Percentiles rank a stretch among this genome's conserved stretches.
Evolutionary conservation across 768 basidiomycete genomes (phyloP).

Genomic region (Candolleomyces aberdarensis): DNA sequence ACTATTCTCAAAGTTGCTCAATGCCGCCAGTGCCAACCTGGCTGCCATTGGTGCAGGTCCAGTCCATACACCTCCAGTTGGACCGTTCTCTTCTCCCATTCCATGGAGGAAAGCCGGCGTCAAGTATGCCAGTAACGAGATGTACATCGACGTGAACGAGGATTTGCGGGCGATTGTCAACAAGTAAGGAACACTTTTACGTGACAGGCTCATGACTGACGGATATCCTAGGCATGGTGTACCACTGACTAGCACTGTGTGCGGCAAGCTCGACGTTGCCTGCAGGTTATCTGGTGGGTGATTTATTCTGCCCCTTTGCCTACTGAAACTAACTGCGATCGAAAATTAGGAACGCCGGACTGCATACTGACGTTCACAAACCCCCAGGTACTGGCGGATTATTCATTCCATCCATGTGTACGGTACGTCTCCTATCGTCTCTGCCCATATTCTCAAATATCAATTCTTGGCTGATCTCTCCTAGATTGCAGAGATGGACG

Average conservation of each 20-base stretch:
- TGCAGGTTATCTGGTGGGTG: constrained; percentile 69
- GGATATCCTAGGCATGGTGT: constrained; percentile 56
- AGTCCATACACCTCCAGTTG: constrained; percentile 9
- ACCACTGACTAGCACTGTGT: constrained; percentile 62
- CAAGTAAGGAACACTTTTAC: constrained; percentile 40
- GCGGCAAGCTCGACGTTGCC: constrained; percentile 77
- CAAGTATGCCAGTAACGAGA: constrained; percentile 84
- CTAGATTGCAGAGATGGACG: constrained; percentile 76
- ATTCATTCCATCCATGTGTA: constrained; percentile 90
- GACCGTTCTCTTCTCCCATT: constrained; percentile 83
- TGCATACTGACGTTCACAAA: constrained; percentile 75
- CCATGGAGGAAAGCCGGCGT: constrained; percentile 90
- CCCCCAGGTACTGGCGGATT: constrained; percentile 68
- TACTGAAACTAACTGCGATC: constrained; percentile 4
- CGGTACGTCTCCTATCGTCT: constrained; percentile 46
- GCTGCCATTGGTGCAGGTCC: constrained; percentile 26
- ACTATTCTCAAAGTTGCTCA: constrained; percentile 69
- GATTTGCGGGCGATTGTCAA: constrained; percentile 76
- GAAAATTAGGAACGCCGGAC: constrained; percentile 77
- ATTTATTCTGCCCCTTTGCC: neutral
- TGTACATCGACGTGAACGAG: constrained; percentile 90
- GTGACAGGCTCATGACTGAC: constrained; percentile 1
- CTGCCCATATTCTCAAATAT: constrained; percentile 3
- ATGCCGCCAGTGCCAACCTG: constrained; percentile 49
- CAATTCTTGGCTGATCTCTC: neutral